A percentile compares a stretch with the other conserved stretches of the same genome.
Evolutionary conservation across 2,329 filamentous ascomycete species (phyloP).

Genomic region (Zymoseptoria tritici): DNA sequence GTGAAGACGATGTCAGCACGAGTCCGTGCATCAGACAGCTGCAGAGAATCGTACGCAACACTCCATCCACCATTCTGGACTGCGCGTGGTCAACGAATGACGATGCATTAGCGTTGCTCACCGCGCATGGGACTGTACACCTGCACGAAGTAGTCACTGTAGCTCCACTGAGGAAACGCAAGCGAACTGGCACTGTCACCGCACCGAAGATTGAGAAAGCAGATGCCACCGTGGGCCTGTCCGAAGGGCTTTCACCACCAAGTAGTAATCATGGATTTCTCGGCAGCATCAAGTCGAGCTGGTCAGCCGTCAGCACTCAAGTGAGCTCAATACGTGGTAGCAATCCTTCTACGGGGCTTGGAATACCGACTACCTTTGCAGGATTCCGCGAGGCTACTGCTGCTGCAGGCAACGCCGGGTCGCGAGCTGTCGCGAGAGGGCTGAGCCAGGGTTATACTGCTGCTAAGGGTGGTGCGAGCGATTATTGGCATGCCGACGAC

Average conservation of each 20-base stretch:
- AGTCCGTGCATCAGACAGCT: constrained; percentile 64
- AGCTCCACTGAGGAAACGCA: constrained; percentile 31
- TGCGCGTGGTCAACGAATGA: constrained; percentile 81
- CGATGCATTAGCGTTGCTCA: constrained; percentile 80
- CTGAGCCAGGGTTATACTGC: constrained; percentile 68
- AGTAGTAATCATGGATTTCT: constrained; percentile 25
- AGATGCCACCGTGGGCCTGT: constrained; percentile 25
- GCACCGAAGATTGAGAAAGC: constrained; percentile 25
- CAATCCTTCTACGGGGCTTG: constrained; percentile 13
- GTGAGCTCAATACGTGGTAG: constrained; percentile 23
- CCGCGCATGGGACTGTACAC: constrained; percentile 91
- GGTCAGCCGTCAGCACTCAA: constrained; percentile 36
- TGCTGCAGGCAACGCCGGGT: constrained; percentile 50
- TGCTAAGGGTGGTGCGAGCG: constrained; percentile 59
- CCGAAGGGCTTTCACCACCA: constrained; percentile 26
- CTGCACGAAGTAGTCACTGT: constrained; percentile 68
- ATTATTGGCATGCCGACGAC: constrained; percentile 66
- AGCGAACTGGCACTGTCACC: constrained; percentile 14
- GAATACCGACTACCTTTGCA: constrained; percentile 26
- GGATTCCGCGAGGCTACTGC: constrained; percentile 26
- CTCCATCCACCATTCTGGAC: constrained; percentile 82
- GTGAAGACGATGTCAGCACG: constrained; percentile 15
- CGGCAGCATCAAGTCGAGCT: constrained; percentile 30
- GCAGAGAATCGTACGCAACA: constrained; percentile 84
- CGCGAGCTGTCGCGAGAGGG: constrained; percentile 63